phyloP scores from a whole-genome alignment of 208 protist genomes.

The Acanthamoeba divionensis region DNA sequence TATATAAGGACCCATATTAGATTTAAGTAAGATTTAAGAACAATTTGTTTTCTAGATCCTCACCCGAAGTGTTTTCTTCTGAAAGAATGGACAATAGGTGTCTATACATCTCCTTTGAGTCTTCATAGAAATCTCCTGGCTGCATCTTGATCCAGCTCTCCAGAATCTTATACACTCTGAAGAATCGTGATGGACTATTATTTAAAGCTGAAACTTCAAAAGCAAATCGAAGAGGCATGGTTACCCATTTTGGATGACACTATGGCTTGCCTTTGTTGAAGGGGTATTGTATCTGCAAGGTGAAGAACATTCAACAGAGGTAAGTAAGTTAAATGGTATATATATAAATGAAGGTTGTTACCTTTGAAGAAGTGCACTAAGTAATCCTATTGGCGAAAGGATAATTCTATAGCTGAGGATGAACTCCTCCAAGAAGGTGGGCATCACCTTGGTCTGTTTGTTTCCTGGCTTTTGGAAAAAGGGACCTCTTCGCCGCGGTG shows the following conservation, averaged over 20 bases:
- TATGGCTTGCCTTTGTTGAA: too few relatives aligned
- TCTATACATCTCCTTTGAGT: background rate
- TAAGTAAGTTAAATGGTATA: too few relatives aligned
- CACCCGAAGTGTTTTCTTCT: background rate
- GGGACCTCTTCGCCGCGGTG: background rate
- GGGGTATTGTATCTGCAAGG: too few relatives aligned
- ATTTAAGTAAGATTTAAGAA: too few relatives aligned
- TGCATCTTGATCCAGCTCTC: background rate
- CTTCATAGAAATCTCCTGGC: background rate
- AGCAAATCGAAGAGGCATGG: too few relatives aligned
- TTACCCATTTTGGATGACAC: too few relatives aligned
- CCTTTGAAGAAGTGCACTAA: background rate
- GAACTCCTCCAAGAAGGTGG: background rate
- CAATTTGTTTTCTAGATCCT: background rate
- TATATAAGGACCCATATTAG: too few relatives aligned
- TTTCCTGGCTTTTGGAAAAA: background rate
- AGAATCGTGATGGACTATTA: too few relatives aligned
- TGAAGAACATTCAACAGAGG: too few relatives aligned
- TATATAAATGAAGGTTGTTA: too few relatives aligned
- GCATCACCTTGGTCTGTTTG: background rate
- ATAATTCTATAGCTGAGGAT: background rate
- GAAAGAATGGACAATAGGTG: background rate
- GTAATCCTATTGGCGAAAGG: background rate
- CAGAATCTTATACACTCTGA: background rate
- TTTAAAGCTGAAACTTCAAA: too few relatives aligned